A percentile compares a stretch with the other conserved stretches of the same genome.
These are phyloP conservation scores for Xerophyta viscosa DNA, from an alignment of 106 monocot species.

Conservation along the genomic window DNA sequence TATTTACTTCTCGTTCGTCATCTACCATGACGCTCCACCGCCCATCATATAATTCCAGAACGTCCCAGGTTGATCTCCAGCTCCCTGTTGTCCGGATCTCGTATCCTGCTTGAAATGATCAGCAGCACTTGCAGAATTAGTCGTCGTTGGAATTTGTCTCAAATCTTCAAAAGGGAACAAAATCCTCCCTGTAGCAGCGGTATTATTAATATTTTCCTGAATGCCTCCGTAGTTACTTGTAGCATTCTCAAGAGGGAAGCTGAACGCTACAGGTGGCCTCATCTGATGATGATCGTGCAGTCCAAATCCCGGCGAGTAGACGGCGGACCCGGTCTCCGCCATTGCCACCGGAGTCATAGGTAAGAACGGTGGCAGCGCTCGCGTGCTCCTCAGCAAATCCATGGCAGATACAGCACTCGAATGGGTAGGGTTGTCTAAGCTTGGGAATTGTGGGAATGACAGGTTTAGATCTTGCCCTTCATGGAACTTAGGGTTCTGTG, in stretches of 20 bases:
- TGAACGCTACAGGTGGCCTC: conserved; percentile 20
- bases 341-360: conserved; percentile 5
- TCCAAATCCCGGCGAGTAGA: conserved; percentile 36
- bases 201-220: conserved; percentile 11
- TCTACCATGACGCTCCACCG: conserved; percentile 24
- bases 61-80: conserved; percentile 23
- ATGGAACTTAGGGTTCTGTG: conserved; percentile 35
- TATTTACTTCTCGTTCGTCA: neutral
- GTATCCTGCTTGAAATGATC: conserved; percentile 22
- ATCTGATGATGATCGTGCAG: conserved; percentile 56
- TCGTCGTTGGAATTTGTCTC: conserved; percentile 17
- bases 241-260: conserved; percentile 26
- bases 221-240: conserved; percentile 10
- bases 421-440: conserved; percentile 18
- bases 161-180: conserved; percentile 55
- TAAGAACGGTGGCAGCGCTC: conserved; percentile 28
- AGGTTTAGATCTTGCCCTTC: conserved; percentile 43
- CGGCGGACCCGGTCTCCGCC: conserved; percentile 13
- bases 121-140: conserved; percentile 2
- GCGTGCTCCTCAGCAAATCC: conserved; percentile 46
- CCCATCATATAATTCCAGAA: conserved; percentile 66
- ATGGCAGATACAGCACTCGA: conserved; percentile 41
- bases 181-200: conserved; percentile 31
- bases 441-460: conserved; percentile 25
- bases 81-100: conserved; percentile 14